These are phyloP conservation scores for Ceratocystis ficicola DNA, from an alignment of 2,329 filamentous ascomycete genomes.

Conservation along the genomic window DNA sequence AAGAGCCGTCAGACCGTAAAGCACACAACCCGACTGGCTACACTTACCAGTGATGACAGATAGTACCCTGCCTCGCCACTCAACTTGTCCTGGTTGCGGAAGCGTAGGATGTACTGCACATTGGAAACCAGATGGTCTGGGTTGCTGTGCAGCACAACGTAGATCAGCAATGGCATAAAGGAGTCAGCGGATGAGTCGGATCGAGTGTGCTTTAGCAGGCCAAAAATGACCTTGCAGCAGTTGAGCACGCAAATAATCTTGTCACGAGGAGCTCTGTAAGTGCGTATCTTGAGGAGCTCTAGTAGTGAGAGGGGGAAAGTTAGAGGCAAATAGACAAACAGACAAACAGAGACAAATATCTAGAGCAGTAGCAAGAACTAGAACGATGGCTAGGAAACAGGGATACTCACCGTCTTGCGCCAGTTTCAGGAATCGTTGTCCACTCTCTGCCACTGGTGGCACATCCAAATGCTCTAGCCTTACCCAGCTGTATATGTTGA, in stretches of 20 bases:
- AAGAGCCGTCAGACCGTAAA: neutral
- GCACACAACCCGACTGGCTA: neutral
- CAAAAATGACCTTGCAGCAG: constrained; percentile 98
- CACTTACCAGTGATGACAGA: constrained; percentile 70
- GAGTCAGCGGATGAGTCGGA: constrained; percentile 91
- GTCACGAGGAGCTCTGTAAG: constrained; percentile 89
- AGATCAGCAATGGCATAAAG: constrained; percentile 89
- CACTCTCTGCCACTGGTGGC: constrained; percentile 68
- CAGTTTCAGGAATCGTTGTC: constrained; percentile 72
- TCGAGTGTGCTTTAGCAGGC: constrained; percentile 80
- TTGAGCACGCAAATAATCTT: constrained; percentile 98
- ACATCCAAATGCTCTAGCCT: constrained; percentile 90
- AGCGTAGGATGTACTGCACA: constrained; percentile 93
- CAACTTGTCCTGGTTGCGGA: constrained; percentile 93
- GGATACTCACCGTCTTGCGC: constrained; percentile 62
- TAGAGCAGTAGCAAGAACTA: neutral
- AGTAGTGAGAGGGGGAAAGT: constrained; percentile 13
- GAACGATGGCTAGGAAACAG: neutral
- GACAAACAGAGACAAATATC: neutral
- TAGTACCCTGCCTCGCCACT: constrained; percentile 98
- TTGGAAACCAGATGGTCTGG: constrained; percentile 94
- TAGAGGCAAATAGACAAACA: constrained; percentile 21
- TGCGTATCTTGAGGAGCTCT: constrained; percentile 93
- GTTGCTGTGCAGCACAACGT: constrained; percentile 86
- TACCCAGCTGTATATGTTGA: constrained; percentile 93